Evolutionary conservation across 148 eudicot genomes (phyloP), one percentile per base, ranked within the genome.

Genomic region (Silene conica): DNA sequence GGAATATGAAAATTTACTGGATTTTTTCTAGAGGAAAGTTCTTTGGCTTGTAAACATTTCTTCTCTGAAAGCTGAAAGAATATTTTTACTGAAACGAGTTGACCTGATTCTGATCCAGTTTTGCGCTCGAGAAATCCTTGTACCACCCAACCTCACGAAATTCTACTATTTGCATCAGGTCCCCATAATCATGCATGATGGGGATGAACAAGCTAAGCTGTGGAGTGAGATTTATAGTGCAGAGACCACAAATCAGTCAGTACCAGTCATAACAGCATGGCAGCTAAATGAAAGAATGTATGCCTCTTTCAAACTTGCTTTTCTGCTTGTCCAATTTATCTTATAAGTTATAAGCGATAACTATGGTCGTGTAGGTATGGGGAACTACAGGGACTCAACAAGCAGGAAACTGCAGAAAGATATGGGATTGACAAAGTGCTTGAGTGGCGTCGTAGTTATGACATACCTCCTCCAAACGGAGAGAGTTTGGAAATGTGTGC

Each of bases 401-500:
- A 95, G 83, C 97, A 92, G 80, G 99, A 95, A 87, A 95, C 97
- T 55, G 97, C 99, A 18, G 89, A 92, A 67, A 90, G 83, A 81
- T 95, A 85, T 78, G 99, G 99, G 59, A 87, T 89, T 76, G 94
- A 95, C 57, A 83, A 95, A 81, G 99, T 95, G 50, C 99, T 92
- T 58, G 94, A 83, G 78, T 95, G 99, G 99, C 90, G 97, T 11
- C 96, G 97, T 74, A 95, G 99, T 82, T 95, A 92, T 81, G 99
- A 95, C 77, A 89, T 83, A 74, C 97, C 97, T 82, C 99, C 99
- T 52, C 97, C 99, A n/a, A 87, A 90, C 68, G 99, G 99, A 31
- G 99, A 95, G 86, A 95, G 98, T 76, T 82, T 92, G 79, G 93
- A 88, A 84, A 88, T 92, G 97, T 95, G 98, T 81, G 96, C 97